Conservation (phyloP, 805 yeast genomes). For the Monosporozyma servazzii region DNA sequence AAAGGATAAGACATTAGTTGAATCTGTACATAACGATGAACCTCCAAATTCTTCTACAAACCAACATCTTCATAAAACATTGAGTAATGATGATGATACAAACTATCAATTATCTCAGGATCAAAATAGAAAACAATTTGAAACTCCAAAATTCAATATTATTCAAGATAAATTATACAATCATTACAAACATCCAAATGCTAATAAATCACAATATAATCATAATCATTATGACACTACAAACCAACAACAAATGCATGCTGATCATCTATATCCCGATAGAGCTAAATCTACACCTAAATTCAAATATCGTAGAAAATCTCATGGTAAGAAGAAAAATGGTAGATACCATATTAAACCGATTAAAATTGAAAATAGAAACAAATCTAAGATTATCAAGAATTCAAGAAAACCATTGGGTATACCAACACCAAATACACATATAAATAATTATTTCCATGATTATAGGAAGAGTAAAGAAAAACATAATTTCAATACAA, state of each 20-base stretch:
- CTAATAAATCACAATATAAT: background rate
- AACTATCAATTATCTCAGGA: background rate
- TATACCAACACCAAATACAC: slow-evolving; percentile 49
- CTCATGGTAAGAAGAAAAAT: slow-evolving; percentile 14
- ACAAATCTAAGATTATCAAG: slow-evolving; percentile 22
- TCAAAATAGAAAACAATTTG: slow-evolving; percentile 5
- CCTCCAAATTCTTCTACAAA: background rate
- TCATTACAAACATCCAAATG: slow-evolving; percentile 1
- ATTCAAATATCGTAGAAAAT: slow-evolving; percentile 23
- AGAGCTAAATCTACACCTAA: slow-evolving; percentile 27
- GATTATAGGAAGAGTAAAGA: slow-evolving; percentile 24
- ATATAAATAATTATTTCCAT: slow-evolving; percentile 33
- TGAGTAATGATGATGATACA: background rate
- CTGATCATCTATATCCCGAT: background rate
- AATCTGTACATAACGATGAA: background rate
- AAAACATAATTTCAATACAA: slow-evolving; percentile 41
- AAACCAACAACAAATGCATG: background rate
- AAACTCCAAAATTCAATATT: slow-evolving; percentile 7
- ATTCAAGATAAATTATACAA: slow-evolving; percentile 5
- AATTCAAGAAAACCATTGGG: slow-evolving; percentile 51
- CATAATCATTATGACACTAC: background rate
- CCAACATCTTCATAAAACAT: background rate
- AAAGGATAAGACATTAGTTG: background rate
- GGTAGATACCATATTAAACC: slow-evolving; percentile 16
- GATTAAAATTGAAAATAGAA: slow-evolving; percentile 20